phyloP scores from a whole-genome alignment of 345 rosid genomes.

The Salix koriyanagi region DNA sequence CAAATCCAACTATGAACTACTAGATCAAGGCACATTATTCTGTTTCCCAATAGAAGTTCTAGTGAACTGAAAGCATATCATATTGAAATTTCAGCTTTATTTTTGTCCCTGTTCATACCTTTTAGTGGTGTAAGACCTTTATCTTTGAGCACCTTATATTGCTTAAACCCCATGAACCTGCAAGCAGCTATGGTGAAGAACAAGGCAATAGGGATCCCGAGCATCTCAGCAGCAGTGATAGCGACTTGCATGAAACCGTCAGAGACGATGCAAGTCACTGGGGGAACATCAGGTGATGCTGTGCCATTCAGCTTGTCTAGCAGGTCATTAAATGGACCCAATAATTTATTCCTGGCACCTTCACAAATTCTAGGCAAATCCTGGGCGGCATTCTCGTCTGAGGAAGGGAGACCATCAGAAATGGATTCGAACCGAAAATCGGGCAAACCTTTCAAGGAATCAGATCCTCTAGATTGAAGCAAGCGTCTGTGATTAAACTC shows the following conservation, averaged over 20 bases:
- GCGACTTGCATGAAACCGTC: background rate
- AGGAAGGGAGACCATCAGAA: background rate
- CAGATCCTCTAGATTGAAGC: background rate
- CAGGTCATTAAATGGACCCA: background rate
- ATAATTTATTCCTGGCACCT: background rate
- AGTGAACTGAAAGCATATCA: too few relatives aligned
- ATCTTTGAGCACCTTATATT: background rate
- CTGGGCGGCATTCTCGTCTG: background rate
- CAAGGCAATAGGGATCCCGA: background rate
- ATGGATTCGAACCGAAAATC: conserved; percentile 1
- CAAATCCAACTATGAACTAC: background rate
- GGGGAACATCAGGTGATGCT: background rate
- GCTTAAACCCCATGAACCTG: background rate
- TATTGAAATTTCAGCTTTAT: too few relatives aligned
- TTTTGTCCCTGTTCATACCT: too few relatives aligned
- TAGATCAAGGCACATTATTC: too few relatives aligned
- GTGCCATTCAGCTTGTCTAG: background rate
- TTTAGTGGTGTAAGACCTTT: background rate
- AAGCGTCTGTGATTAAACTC: background rate
- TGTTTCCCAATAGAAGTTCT: too few relatives aligned
- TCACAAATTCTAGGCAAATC: background rate
- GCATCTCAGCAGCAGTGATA: background rate
- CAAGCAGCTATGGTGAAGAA: background rate
- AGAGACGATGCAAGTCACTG: background rate
- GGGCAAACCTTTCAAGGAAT: background rate